Evolutionary conservation across 331 rosid genomes (phyloP).

Genomic region (Quercus tomentella): DNA sequence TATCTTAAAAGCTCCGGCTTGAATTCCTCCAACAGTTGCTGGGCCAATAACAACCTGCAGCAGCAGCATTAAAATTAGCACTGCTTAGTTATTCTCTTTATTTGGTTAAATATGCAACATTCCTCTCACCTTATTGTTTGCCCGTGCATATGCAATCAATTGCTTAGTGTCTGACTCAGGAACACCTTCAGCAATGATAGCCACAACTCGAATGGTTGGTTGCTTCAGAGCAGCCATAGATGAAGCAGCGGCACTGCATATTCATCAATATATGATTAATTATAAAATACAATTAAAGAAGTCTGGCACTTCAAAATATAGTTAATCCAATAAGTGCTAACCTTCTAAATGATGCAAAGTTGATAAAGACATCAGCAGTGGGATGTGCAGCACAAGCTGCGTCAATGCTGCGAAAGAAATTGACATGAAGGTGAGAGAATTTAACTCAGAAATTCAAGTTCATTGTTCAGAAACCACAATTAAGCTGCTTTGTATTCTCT

Average conservation of each 20-base stretch:
- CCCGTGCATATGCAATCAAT: conserved; percentile 87
- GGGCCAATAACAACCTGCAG: conserved; percentile 94
- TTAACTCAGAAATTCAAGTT: conserved; percentile 13
- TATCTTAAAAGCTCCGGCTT: conserved; percentile 99
- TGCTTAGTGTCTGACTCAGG: conserved; percentile 92
- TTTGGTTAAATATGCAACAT: conserved; percentile 16
- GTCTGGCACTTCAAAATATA: background rate
- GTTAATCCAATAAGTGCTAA: conserved; percentile 22
- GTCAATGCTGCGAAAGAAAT: conserved; percentile 67
- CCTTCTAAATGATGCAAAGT: conserved; percentile 97
- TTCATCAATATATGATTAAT: conserved; percentile 9
- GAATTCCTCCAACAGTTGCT: conserved; percentile 99
- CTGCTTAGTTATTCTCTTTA: conserved; percentile 11
- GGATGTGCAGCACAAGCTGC: conserved; percentile 97
- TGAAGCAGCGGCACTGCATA: conserved; percentile 93
- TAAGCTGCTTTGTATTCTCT: conserved; percentile 8
- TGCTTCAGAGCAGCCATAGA: conserved; percentile 89
- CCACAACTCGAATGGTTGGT: conserved; percentile 91
- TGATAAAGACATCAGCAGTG: conserved; percentile 97
- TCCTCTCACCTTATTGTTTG: conserved; percentile 81
- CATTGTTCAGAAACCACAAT: conserved; percentile 7
- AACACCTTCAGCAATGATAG: conserved; percentile 98
- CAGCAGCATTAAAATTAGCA: conserved; percentile 19
- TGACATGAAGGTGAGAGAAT: conserved; percentile 16
- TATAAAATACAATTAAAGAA: background rate